Percentiles rank a stretch among this genome's conserved stretches.
Evolutionary conservation across 2,329 filamentous ascomycete genomes (phyloP).

Genomic region (Fusarium begoniae): DNA sequence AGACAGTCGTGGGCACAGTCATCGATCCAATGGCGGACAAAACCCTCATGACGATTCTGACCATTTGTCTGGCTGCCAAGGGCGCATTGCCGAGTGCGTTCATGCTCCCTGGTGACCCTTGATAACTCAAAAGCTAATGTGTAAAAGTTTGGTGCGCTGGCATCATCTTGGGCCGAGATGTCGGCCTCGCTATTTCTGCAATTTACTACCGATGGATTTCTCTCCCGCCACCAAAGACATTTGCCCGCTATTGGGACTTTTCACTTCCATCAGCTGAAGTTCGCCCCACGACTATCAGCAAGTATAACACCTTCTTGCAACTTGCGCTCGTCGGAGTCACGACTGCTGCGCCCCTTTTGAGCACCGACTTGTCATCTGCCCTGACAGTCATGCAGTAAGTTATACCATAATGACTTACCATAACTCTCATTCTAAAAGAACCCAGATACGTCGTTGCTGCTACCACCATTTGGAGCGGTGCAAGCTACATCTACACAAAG

Average conservation of each 20-base stretch:
- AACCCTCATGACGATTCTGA: slow-evolving; percentile 91
- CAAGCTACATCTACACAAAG: slow-evolving; percentile 91
- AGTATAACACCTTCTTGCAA: slow-evolving; percentile 94
- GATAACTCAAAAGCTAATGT: background rate
- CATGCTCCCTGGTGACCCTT: background rate
- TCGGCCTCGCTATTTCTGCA: slow-evolving; percentile 82
- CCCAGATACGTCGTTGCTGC: slow-evolving; percentile 81
- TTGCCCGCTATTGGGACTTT: slow-evolving; percentile 96
- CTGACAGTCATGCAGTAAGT: slow-evolving; percentile 73
- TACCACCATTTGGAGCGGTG: slow-evolving; percentile 92
- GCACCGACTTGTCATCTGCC: slow-evolving; percentile 62
- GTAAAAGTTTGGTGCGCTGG: slow-evolving; percentile 81
- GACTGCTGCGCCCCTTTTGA: slow-evolving; percentile 79
- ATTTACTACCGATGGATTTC: slow-evolving; percentile 98
- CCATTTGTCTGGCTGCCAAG: slow-evolving; percentile 84
- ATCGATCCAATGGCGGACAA: slow-evolving; percentile 99
- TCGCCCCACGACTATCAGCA: slow-evolving; percentile 83
- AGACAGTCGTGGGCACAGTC: slow-evolving; percentile 93
- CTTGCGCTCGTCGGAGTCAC: slow-evolving; percentile 86
- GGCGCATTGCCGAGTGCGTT: slow-evolving; percentile 79
- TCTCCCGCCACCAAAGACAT: slow-evolving; percentile 91
- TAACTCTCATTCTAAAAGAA: background rate
- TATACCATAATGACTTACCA: background rate
- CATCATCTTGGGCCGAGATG: slow-evolving; percentile 91
- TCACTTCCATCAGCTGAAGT: slow-evolving; percentile 88